Percentiles rank a stretch among this genome's conserved stretches.
Conservation (phyloP, 176 grass and related monocot genomes). For the Chrysopogon serrulatus region DNA sequence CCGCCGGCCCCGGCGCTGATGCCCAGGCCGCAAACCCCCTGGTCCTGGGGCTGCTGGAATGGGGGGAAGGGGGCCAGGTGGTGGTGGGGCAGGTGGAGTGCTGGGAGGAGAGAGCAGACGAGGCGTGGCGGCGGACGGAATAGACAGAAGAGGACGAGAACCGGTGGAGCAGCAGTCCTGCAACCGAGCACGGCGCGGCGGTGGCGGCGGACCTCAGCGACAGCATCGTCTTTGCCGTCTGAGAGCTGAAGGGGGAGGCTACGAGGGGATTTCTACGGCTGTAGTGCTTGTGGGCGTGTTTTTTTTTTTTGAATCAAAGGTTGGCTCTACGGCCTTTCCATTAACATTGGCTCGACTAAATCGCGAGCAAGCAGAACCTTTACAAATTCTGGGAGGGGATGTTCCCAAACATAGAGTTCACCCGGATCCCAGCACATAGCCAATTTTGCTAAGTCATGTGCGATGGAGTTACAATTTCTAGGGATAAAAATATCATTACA, state of each 20-base stretch:
- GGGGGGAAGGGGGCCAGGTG: background rate
- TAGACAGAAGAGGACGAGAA: background rate
- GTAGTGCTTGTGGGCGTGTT: too few species aligned
- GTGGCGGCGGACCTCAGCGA: constrained; percentile 42
- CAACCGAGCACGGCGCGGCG: constrained; percentile 25
- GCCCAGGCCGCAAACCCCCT: constrained; percentile 36
- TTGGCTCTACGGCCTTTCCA: too few species aligned
- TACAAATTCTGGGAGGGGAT: too few species aligned
- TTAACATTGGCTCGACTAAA: too few species aligned
- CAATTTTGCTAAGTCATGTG: too few species aligned
- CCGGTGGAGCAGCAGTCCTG: constrained; percentile 24
- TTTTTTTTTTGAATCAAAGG: too few species aligned
- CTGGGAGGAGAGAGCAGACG: background rate
- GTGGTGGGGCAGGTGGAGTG: background rate
- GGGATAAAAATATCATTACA: too few species aligned
- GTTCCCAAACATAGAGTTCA: too few species aligned
- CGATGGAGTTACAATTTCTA: too few species aligned
- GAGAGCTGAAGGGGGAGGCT: background rate
- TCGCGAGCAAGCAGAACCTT: too few species aligned
- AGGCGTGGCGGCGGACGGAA: background rate
- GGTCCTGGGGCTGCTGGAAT: background rate
- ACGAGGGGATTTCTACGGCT: background rate
- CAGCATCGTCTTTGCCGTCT: constrained; percentile 12
- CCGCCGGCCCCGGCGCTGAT: constrained; percentile 18
- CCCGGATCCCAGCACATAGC: too few species aligned